Evolutionary conservation across 345 rosid species (phyloP), one percentile per base, ranked within the genome.

Genomic region (Salix brachista): DNA sequence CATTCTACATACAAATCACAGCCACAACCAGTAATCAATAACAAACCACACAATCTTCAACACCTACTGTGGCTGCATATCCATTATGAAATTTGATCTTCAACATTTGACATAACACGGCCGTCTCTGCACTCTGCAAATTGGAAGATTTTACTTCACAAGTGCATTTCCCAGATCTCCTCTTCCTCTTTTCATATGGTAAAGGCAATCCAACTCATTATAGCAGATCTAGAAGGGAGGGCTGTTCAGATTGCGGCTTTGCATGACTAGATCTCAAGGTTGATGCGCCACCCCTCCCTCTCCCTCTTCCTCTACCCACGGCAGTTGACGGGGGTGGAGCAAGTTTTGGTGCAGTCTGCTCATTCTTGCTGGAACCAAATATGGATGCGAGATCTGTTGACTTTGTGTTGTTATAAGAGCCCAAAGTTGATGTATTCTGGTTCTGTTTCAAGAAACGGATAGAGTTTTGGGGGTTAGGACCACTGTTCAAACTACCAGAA

Each of bases 321-420:
- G 88, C 91, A 75, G 82, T 67, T 62, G 83, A 86, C 23, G 97
- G 99, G 8, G 99, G 99, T 1, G 98, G 97, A 18, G 97, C 95
- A 64, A 96, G 94, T 85, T 84, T 92, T 37, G 88, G 86, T 37
- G 99, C 92, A 3, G 87, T 32, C 56, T 82, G 86, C 39, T 85
- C 91, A 4, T 84, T 86, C 84, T 83, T 91, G 85, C 83, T 87
- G 58, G 93, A 85, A 85, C 89, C 72, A 76, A 90, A 91, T 80
- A 90, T 91, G 41, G 98, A 91, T 41, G 87, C 90, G 46, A 91
- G 78, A 86, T 89, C 92, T 75, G 86, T 73, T 65, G 91, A 50
- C 83, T 90, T 90, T 70, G 86, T 90, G 52, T 87, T 87, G 60
- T 69, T 85, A 77, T 78, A 85, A 68, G 82, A 32, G 30, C 79